Base-by-base conservation (phyloP, 345 rosid species). In the Eucalyptus caleyi region DNA sequence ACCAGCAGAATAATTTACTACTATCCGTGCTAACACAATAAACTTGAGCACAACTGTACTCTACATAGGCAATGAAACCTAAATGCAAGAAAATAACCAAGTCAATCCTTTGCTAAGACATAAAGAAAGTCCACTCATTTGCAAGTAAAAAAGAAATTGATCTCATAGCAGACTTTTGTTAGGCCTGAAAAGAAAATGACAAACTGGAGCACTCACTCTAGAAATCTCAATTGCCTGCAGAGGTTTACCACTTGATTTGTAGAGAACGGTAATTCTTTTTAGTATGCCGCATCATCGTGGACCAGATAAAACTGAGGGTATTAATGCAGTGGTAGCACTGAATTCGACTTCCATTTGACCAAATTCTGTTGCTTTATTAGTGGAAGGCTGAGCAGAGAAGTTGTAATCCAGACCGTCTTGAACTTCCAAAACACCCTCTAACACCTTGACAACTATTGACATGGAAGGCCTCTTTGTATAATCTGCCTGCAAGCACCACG, bases 401-500 rank as follows among this genome's bases (percentile, higher is more conserved):
- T 88, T 82, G 27, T 80, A 88, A 12, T 51, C 87, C 8, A 88
- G 87, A 32, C 30, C 30, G 3, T 81, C 47, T 42, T 26, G n/a
- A 51, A 80, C 72, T 16, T 88, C 89, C 12, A 1, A 32, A 34
- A 69, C 69, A 32, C 88, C 90, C 13, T 89, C 93, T 26, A 92
- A 81, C 72, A 88, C 93, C 90, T 86, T 89, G 37, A 86, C 42
- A 26, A 89, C 86, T 30, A 45, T 82, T 40, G 88, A 86, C 90
- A 89, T 86, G 34, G 90, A 86, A 40, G 60, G 88, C 45, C 90
- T 86, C 87, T 53, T 90, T 6, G 62, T 32, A 19, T 37, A 88
- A 72, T 93, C 92, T 24, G 87, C 77, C 69, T 92, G 95, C 87
- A 93, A 18, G n/a, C 95, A 92, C 94, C 95, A 92, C 8, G 90